Evolutionary conservation across 768 basidiomycete species (phyloP), one percentile per base, ranked within the genome.

Genomic region (Hygrophoropsis aurantiaca): DNA sequence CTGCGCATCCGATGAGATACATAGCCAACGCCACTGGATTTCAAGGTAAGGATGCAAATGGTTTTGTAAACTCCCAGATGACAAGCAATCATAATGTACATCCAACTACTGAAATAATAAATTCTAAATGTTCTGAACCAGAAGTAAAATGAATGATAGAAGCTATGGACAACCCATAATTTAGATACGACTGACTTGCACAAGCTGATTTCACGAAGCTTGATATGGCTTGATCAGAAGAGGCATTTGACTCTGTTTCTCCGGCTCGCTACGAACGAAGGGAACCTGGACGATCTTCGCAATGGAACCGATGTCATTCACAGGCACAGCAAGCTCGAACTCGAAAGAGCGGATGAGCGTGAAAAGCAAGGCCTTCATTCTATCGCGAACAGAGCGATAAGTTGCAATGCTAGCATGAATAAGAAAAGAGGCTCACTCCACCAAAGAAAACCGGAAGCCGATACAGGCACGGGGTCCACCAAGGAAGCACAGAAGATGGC

Each of bases 381-480:
- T 68, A 30, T 30, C 27, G 13, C 27, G 13, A 6, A 13, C 6
- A 30, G 16, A 21, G 6, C 20, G n/a, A 16, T 16, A n/a, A 34
- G 32, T 34, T 16, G 20, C 20, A n/a, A 16, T 38, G 20, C 16
- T n/a, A 16, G n/a, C 8, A 38, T 38, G n/a, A 9, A 8, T 9
- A 38, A 38, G 9, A 26, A 23, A 20, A 16, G 30, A 38, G 4
- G 69, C 77, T 24, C 49, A 79, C 76, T 80, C 79, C 15, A 74
- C 62, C 20, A 84, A 62, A 24, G 82, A 69, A 56, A 84, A 84
- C 8, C 78, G 73, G 59, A 78, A 85, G 0, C 82, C 81, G 36
- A 84, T 84, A 55, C 82, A 86, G 5, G 81, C 71, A 19, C 73
- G 71, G 16, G 79, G 77, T 3, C 84, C 83, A 25, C 78, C 80